phyloP scores from a whole-genome alignment of 768 basidiomycete genomes.

The Tricholoma sp. region DNA sequence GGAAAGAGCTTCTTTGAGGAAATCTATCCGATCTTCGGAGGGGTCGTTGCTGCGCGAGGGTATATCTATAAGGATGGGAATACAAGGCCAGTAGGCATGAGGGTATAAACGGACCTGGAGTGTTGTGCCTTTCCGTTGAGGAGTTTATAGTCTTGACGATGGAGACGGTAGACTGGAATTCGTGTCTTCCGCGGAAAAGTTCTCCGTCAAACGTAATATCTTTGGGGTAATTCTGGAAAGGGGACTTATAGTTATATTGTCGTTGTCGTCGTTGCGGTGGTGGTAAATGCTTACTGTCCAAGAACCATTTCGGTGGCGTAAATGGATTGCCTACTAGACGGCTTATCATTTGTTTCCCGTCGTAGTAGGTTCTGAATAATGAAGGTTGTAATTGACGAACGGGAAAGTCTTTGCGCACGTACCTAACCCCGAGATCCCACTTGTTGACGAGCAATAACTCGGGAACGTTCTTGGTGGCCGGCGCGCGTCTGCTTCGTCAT shows the following conservation, averaged over 20 bases:
- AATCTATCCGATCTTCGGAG: conserved; percentile 47
- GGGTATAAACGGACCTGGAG: conserved; percentile 45
- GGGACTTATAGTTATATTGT: too few species aligned
- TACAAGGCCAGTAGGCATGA: too few species aligned
- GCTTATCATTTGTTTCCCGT: conserved; percentile 47
- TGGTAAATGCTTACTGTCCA: conserved; percentile 39
- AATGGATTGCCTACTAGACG: conserved; percentile 58
- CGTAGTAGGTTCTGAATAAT: conserved; percentile 43
- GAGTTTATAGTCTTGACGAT: conserved; percentile 54
- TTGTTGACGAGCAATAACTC: conserved; percentile 50
- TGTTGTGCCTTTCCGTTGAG: conserved; percentile 49
- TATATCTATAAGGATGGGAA: too few species aligned
- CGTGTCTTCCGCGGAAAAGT: conserved; percentile 49
- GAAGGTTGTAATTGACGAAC: too few species aligned
- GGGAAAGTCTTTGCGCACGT: too few species aligned
- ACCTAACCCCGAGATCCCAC: conserved; percentile 55
- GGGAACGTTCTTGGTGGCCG: conserved; percentile 30
- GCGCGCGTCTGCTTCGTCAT: conserved; percentile 26
- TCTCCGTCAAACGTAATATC: conserved; percentile 56
- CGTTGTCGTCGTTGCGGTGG: background rate
- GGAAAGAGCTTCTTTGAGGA: conserved; percentile 40
- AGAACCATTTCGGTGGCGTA: conserved; percentile 52
- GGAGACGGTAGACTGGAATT: conserved; percentile 55
- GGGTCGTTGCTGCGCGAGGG: conserved; percentile 41
- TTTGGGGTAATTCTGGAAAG: conserved; percentile 44